phyloP scores from a whole-genome alignment of 345 rosid species.

The Cardamine occulta region DNA sequence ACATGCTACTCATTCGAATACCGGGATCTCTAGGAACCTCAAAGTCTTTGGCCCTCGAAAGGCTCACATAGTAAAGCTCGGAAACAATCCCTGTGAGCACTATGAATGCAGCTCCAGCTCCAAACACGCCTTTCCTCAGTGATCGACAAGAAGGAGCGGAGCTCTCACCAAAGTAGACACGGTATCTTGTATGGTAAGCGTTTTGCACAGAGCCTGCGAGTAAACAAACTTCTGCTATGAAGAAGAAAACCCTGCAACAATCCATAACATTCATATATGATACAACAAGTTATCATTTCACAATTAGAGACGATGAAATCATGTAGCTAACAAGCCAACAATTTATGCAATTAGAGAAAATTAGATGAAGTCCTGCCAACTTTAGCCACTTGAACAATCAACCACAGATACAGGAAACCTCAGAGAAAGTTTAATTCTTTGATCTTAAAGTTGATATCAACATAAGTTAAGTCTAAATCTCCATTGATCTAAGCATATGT shows the following conservation, averaged over 20 bases:
- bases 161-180: slow-evolving; percentile 38
- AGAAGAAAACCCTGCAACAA: slow-evolving; percentile 76
- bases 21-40: slow-evolving; percentile 59
- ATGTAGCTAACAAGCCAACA: not conserved
- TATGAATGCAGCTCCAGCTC: slow-evolving; percentile 89
- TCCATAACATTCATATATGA: slow-evolving; percentile 11
- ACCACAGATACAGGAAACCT: not conserved
- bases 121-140: slow-evolving; percentile 82
- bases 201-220: slow-evolving; percentile 82
- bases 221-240: slow-evolving; percentile 84
- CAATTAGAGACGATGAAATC: not conserved
- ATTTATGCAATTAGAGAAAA: not conserved
- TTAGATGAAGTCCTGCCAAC: not conserved
- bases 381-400: not conserved
- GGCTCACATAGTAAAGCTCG: slow-evolving; percentile 72
- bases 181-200: slow-evolving; percentile 86
- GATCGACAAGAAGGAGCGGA: slow-evolving; percentile 53
- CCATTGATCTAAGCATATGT: not conserved
- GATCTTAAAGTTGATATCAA: not conserved
- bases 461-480: not conserved
- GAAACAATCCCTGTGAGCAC: slow-evolving; percentile 77
- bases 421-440: not conserved
- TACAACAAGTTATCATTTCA: not conserved
- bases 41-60: slow-evolving; percentile 59
- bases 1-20: slow-evolving; percentile 74